Evolutionary conservation across 345 rosid genomes (phyloP), one percentile per base, ranked within the genome.

Genomic region (Corchorus capsularis): DNA sequence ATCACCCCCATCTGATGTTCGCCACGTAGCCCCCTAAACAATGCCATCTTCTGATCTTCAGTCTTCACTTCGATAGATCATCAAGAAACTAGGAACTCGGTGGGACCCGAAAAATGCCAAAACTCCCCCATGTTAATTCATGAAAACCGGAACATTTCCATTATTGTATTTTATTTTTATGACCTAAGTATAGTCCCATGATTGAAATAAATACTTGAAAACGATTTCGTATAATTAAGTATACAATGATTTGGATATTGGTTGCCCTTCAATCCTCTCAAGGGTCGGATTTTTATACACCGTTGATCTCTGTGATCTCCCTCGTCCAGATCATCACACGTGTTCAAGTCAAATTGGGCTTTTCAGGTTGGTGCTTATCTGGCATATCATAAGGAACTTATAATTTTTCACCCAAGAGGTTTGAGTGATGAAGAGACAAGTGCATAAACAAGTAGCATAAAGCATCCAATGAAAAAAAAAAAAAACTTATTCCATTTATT

Each of bases 281-380:
- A 83, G 75, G 69, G 88, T 22, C 78, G 37, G 19, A 52, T 74
- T n/a, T 57, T 10, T 53, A 0, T 45, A 9, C 34, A 72, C 78
- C 83, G 61, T 79, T 10, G 83, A 81, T 55, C 41, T 41, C 13
- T 9, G 13, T 14, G 37, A 54, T 34, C 45, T 59, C 11, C 3
- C 2, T 45, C 62, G 3, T 37, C 4, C 6, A 8, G 60, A 49
- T 78, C 50, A 11, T 9, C 53, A 16, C 77, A 54, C 47, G 72
- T 70, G 75, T 64, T 46, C 20, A 3, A 16, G 22, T 32, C 8
- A 16, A 12, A 62, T 35, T 56, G 15, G 56, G 61, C 27, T 2
- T 27, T 46, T 8, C 5, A 20, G 5, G 62, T 6, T 35, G 35
- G 46, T 47, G 74, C 75, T 65, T 74, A 77, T 45, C 75, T 78